These are phyloP conservation scores for Kalaharituber pfeilii DNA, from an alignment of 2,329 filamentous ascomycete genomes.

Conservation along the genomic window DNA sequence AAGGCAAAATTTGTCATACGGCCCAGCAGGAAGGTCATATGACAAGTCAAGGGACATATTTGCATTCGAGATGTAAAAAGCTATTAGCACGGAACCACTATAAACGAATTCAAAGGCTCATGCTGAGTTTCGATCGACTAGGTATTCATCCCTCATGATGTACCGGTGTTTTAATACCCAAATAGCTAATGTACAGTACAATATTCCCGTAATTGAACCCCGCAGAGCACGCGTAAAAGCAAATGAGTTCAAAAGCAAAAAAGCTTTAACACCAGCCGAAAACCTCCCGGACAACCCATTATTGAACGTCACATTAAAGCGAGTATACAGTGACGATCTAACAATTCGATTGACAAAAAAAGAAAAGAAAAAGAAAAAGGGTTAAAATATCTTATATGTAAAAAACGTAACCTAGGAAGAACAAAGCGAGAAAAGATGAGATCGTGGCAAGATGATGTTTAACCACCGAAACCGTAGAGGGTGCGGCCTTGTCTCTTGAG, in stretches of 20 bases:
- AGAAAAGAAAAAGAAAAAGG: background rate
- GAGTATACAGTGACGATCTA: background rate
- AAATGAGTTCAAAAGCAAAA: background rate
- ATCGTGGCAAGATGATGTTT: background rate
- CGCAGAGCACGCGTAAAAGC: background rate
- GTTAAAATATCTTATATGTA: no score
- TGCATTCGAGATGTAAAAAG: no score
- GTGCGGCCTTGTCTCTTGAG: conserved; percentile 55
- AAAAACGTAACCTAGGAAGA: background rate
- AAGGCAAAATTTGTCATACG: no score
- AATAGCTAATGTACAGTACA: conserved; percentile 2
- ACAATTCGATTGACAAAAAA: background rate
- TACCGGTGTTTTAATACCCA: background rate
- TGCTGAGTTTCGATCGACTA: background rate
- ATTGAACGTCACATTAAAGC: background rate
- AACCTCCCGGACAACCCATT: background rate
- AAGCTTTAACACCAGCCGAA: background rate
- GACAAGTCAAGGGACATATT: no score
- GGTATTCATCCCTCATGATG: background rate
- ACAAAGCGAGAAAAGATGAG: background rate
- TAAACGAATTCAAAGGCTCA: background rate
- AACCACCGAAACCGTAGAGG: conserved; percentile 82
- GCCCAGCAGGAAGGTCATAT: no score
- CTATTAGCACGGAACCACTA: no score
- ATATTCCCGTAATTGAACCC: background rate